A percentile compares a stretch with the other conserved stretches of the same genome.
phyloP scores from a whole-genome alignment of 2,329 filamentous ascomycete species.

The Zymoseptoria crescenta region DNA sequence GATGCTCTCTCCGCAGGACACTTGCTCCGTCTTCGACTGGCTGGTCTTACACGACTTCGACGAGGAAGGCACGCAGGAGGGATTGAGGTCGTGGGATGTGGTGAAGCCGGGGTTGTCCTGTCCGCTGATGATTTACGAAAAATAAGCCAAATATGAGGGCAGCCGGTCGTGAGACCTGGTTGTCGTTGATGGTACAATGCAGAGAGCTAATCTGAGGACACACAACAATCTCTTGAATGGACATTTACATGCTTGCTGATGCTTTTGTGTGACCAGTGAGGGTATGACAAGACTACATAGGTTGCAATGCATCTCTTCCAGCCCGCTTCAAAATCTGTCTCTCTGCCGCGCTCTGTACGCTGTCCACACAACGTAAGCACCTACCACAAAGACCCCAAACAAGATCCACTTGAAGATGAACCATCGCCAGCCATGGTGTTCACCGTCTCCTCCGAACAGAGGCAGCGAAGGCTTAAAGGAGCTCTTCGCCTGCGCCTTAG shows the following conservation, averaged over 20 bases:
- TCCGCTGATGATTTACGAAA: conserved; percentile 24
- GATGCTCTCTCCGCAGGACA: conserved; percentile 29
- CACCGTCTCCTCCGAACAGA: conserved; percentile 28
- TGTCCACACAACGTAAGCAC: conserved; percentile 78
- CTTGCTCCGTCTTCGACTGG: conserved; percentile 25
- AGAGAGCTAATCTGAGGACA: conserved; percentile 30
- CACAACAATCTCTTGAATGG: not conserved
- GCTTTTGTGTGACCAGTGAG: not conserved
- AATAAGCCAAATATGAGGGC: conserved; percentile 29
- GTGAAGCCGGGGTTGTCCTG: conserved; percentile 8
- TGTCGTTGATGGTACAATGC: conserved; percentile 23
- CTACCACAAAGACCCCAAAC: conserved; percentile 61
- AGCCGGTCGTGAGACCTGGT: conserved; percentile 22
- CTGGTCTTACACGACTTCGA: conserved; percentile 3
- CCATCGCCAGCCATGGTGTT: conserved; percentile 53
- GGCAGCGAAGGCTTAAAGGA: conserved; percentile 1
- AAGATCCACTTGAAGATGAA: conserved; percentile 76
- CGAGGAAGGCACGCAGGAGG: conserved; percentile 14
- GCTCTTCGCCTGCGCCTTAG: conserved; percentile 18
- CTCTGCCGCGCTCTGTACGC: conserved; percentile 59
- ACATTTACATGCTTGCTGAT: conserved; percentile 4
- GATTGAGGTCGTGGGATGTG: conserved; percentile 5
- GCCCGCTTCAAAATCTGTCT: conserved; percentile 35
- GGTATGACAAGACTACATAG: conserved; percentile 2
- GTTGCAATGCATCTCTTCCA: conserved; percentile 1